Base-by-base conservation (phyloP, 1,284 basidiomycete species). In the Gymnopus androsaceus region DNA sequence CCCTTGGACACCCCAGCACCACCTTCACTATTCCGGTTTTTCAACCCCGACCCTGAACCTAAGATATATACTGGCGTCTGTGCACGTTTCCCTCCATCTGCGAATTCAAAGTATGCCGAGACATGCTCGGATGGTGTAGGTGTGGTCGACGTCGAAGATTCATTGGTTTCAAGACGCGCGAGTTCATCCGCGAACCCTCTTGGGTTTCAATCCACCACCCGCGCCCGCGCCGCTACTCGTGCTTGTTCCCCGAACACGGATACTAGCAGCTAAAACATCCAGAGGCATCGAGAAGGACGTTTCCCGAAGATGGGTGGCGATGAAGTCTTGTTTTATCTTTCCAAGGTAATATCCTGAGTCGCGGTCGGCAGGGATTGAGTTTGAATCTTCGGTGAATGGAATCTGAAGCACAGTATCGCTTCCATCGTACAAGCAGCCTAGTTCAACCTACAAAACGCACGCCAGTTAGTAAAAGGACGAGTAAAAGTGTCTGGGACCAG, bases 61-160 rank as follows among this genome's bases (percentile, higher is more conserved):
- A 88, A 69, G 59, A 77, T 65, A 64, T 75, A 83, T 19, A 89
- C 80, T 0, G 84, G 83, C 15, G 83, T 83, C 15, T 82, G 72
- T 21, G 40, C 73, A 61, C 38, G 81, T 69, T 19, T 82, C 67
- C 3, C 82, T 85, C 82, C 3, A 87, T 69, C 0, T 82, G 82
- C 51, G 15, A 52, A 52, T 11, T 57, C 49, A 19, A 57, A 51
- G 19, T 53, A 52, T 7, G 55, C 55, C 15, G 52, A 52, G 5
- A 38, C 23, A 23, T 25, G 28, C 25, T 51, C 47, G 33, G 45
- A 7, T 30, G 27, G 27, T 28, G 11, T 33, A 12, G 52, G 30
- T 31, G 27, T 37, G n/a, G 40, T 14, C 9, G 38, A 25, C 15
- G 3, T 23, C 12, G 21, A 28, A 21, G 19, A 21, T 17, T n/a